phyloP scores from a whole-genome alignment of 768 basidiomycete genomes.

The Boletus insuetus region DNA sequence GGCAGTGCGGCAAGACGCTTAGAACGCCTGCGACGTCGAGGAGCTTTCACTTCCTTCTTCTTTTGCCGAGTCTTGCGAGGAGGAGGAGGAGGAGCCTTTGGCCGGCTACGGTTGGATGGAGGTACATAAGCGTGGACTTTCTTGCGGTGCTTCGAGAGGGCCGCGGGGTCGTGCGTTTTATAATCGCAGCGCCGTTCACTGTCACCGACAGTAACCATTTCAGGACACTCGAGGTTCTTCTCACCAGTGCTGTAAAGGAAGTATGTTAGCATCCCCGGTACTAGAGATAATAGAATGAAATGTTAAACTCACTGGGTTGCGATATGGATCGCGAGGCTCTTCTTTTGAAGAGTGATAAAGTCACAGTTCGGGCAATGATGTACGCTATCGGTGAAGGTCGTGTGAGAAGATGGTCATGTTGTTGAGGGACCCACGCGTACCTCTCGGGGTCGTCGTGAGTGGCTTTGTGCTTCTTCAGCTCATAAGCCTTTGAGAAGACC shows the following conservation, averaged over 20 bases:
- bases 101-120: constrained; percentile 1
- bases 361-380: constrained; percentile 19
- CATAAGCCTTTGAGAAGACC: constrained; percentile 13
- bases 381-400: constrained; percentile 8
- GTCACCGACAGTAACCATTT: background rate
- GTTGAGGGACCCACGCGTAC: background rate
- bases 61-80: background rate
- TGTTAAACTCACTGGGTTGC: constrained; percentile 16
- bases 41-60: background rate
- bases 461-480: constrained; percentile 24
- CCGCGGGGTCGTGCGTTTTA: constrained; percentile 25
- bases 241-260: constrained; percentile 20
- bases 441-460: constrained; percentile 11
- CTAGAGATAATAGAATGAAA: background rate
- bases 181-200: constrained; percentile 14
- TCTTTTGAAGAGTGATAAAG: constrained; percentile 21
- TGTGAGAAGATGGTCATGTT: background rate
- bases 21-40: background rate
- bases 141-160: constrained; percentile 27
- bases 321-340: constrained; percentile 18
- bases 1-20: background rate
- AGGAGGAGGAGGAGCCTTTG: background rate
- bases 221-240: constrained; percentile 15
- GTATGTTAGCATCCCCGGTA: background rate
- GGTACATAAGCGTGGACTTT: constrained; percentile 21